These are phyloP conservation scores for Pseudogymnoascus sp. DNA, from an alignment of 2,329 filamentous ascomycete genomes.

Conservation along the genomic window DNA sequence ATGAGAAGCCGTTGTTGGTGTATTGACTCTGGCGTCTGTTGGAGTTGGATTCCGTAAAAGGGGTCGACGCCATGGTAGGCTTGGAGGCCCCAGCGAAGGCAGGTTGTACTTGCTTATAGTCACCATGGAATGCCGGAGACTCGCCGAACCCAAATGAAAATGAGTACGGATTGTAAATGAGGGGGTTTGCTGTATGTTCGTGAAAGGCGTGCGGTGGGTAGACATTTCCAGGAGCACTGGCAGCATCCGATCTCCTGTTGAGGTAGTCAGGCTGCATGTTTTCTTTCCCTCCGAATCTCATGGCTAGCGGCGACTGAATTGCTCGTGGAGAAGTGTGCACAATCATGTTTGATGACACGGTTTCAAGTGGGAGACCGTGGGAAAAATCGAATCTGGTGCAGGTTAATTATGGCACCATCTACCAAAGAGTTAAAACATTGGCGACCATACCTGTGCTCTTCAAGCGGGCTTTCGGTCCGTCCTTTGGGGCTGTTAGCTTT, in stretches of 20 bases:
- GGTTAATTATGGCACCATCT: not conserved
- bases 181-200: conserved; percentile 24
- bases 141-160: conserved; percentile 18
- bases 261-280: conserved; percentile 20
- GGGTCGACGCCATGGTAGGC: not conserved
- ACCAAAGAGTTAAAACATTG: not conserved
- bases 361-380: conserved; percentile 20
- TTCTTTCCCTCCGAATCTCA: conserved; percentile 22
- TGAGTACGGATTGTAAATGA: conserved; percentile 22
- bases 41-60: not conserved
- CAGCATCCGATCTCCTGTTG: conserved; percentile 14
- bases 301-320: conserved; percentile 18
- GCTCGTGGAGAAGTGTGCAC: conserved; percentile 23
- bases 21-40: not conserved
- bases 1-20: not conserved
- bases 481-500: conserved; percentile 15
- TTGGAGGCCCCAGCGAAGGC: conserved; percentile 18
- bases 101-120: conserved; percentile 12
- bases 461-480: conserved; percentile 27
- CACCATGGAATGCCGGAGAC: not conserved
- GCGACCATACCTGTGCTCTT: conserved; percentile 24
- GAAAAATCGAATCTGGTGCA: conserved; percentile 23
- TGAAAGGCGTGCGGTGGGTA: conserved; percentile 24
- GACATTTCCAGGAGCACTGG: conserved; percentile 19
- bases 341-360: conserved; percentile 12